Base-by-base conservation (phyloP, 306 rosid species). In the Parietaria judaica region DNA sequence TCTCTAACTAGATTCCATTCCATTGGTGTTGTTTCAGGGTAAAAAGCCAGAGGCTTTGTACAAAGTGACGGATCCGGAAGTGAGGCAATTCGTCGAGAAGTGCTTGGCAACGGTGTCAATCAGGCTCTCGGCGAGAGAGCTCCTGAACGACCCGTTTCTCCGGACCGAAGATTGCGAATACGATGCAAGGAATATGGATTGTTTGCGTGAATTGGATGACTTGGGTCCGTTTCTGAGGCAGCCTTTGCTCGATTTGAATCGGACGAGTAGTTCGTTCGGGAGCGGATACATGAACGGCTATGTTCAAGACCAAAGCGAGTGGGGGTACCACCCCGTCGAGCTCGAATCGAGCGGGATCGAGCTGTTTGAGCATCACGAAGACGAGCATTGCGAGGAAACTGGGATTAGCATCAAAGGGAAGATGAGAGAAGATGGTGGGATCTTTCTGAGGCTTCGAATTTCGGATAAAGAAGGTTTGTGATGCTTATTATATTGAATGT, bases 101-200 rank as follows among this genome's bases (percentile, higher is more conserved):
- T 91, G 97, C 68, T 74, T 91, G 70, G 97, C 86, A 57, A 88
- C 91, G 0, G 96, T 75, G 41, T 76, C 96, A 8, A 63, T 66
- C 49, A 87, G 97, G 77, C 88, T 71, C 51, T 87, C 97, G 10
- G 97, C 97, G 0, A 74, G 83, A 66, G 92, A 91, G 86, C 97
- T 91, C 80, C 70, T 91, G 58, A 73, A 88, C 11, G 95, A 91
- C 55, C 86, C 80, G 67, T 91, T 91, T 84, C 97, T 91, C 65
- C 79, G 36, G 66, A 58, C 75, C 39, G 89, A 85, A 62, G 79
- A 80, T 61, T 59, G 70, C 44, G 96, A 83, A 14, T 74, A 71
- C 66, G 85, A 85, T 71, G 77, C 69, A 66, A 79, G 81, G 58
- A 66, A 66, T 3, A 39, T 48, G 53, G 79, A 74, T 63, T 70